Evolutionary conservation across 768 basidiomycete genomes (phyloP), one percentile per base, ranked within the genome.

Genomic region (Pleurotus citrinopileatus): DNA sequence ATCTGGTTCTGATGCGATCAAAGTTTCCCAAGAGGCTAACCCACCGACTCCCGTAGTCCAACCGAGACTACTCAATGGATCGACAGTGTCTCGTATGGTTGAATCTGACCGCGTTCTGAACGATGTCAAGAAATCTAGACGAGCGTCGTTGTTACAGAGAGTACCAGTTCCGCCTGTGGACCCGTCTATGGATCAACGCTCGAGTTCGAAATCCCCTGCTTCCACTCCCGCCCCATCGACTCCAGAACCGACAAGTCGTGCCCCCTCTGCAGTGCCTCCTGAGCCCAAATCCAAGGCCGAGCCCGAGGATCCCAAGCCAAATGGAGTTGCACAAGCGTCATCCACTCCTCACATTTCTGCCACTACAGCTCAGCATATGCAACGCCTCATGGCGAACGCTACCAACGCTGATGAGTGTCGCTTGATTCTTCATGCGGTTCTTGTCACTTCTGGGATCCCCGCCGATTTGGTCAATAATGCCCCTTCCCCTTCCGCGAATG

Each of bases 331-430:
- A 56, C 36, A 65, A 55, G 38, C 61, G 48, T 51, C 66, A 54
- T 23, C 67, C 29, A 26, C 67, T n/a, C 61, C 66, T 15, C 58
- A 69, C 34, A 55, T 82, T 19, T 59, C 75, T 34, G 72, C 76
- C 36, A 65, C 71, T 26, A 74, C 84, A 54, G 79, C 85, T 22
- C 70, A 74, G 9, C 86, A 91, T 47, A 79, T 96, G 71, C 84
- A 88, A 27, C 75, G 76, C 17, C 73, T 89, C 54, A 68, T 95
- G 15, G 68, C 78, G 7, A 79, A 72, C 46, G 91, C 93, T 12
- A 86, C 87, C 1, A 83, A 78, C 38, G 88, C 81, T 42, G 84
- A 87, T 56, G 94, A 96, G 72, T 94, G 92, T 64, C 88, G 89
- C 47, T 73, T 94, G 38, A 83, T 95, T 54, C 76, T 93, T 25